These are phyloP conservation scores for Eutreptiella sp. DNA, from an alignment of 208 protist genomes.

Conservation along the genomic window DNA sequence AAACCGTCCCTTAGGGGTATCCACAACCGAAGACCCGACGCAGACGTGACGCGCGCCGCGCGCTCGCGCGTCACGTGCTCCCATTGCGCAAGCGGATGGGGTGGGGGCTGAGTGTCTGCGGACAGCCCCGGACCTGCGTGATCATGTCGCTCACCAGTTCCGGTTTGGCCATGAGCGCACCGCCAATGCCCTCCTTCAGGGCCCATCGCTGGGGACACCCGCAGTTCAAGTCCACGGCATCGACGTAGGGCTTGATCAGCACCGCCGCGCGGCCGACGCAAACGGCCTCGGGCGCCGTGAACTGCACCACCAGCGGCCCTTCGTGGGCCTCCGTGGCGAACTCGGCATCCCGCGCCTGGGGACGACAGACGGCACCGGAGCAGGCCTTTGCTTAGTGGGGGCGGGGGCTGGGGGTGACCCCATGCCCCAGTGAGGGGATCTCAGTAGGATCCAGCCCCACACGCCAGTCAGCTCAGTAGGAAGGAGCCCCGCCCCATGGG, in stretches of 20 bases:
- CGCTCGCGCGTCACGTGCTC: too few species aligned
- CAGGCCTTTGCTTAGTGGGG: too few species aligned
- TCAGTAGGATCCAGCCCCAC: too few species aligned
- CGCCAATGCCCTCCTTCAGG: slow-evolving; percentile 63
- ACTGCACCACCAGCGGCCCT: slow-evolving; percentile 64
- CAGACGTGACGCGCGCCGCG: too few species aligned
- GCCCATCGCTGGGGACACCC: slow-evolving; percentile 83
- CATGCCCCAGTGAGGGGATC: too few species aligned
- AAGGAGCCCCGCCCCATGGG: too few species aligned
- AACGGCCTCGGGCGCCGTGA: slow-evolving; percentile 58
- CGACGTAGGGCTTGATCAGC: slow-evolving; percentile 55
- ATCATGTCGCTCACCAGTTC: slow-evolving; percentile 70
- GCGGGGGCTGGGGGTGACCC: too few species aligned
- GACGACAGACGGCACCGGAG: too few species aligned
- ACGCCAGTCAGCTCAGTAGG: too few species aligned
- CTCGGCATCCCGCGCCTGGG: slow-evolving; percentile 61
- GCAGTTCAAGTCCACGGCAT: slow-evolving; percentile 81
- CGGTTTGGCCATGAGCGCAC: slow-evolving; percentile 57
- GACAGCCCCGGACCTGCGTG: slow-evolving; percentile 22
- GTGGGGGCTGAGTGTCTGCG: slow-evolving; percentile 6
- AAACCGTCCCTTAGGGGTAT: too few species aligned
- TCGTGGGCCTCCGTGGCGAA: slow-evolving; percentile 63
- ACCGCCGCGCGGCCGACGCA: slow-evolving; percentile 48
- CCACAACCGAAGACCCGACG: too few species aligned
- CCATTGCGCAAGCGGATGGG: too few species aligned